Conservation (phyloP, 1,284 basidiomycete species). For the Ustilago crameri region DNA sequence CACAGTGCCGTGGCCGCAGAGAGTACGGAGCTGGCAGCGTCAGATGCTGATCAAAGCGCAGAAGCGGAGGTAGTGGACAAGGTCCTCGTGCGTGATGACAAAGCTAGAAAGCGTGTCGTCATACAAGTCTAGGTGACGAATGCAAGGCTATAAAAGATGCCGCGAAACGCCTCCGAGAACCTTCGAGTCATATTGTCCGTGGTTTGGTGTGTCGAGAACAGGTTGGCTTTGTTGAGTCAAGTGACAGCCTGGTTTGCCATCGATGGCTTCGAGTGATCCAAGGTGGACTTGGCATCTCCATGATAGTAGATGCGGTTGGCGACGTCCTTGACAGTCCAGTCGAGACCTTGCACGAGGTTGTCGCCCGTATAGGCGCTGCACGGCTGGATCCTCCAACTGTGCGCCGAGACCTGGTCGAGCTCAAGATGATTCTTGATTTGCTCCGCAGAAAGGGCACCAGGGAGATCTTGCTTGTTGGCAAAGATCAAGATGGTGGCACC, state of each 20-base stretch:
- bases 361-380: conserved; percentile 91
- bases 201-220: not conserved
- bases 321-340: conserved; percentile 94
- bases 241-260: conserved; percentile 2
- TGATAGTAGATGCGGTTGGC: conserved; percentile 70
- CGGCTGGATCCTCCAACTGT: conserved; percentile 88
- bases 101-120: conserved; percentile 27
- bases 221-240: not conserved
- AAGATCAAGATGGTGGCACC: conserved; percentile 95
- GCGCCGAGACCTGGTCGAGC: conserved; percentile 74
- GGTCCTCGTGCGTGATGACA: conserved; percentile 11
- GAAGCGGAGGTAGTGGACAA: not conserved
- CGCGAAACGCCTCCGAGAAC: not conserved
- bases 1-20: conserved; percentile 16
- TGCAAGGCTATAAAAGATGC: not conserved
- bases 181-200: not conserved
- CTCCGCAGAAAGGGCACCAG: conserved; percentile 81
- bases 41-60: not conserved
- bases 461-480: conserved; percentile 98
- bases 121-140: conserved; percentile 32
- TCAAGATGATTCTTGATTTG: conserved; percentile 76
- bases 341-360: conserved; percentile 84
- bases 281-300: conserved; percentile 30
- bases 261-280: not conserved
- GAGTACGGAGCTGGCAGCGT: conserved; percentile 4